Evolutionary conservation across 2,329 filamentous ascomycete species (phyloP).

Genomic region (Phyllosticta citribraziliensis): DNA sequence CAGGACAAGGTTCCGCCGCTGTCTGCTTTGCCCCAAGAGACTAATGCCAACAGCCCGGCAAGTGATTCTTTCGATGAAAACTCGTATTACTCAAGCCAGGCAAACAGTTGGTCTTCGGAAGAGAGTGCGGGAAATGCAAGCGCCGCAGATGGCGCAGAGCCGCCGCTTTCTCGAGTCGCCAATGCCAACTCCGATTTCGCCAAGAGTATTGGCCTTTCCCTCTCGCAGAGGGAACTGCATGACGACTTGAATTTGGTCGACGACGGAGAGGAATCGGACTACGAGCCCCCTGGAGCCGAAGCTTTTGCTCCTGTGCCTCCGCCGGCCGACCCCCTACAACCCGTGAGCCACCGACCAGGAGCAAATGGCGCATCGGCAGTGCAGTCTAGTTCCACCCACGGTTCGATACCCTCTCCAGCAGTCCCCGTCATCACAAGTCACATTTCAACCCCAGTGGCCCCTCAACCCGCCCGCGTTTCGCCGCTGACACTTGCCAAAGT

Average conservation of each 20-base stretch:
- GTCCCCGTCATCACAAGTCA: constrained; percentile 54
- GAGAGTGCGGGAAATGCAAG: constrained; percentile 20
- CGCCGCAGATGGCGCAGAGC: constrained; percentile 15
- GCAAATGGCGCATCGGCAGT: neutral
- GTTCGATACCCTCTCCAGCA: constrained; percentile 20
- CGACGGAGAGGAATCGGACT: constrained; percentile 31
- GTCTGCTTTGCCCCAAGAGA: constrained; percentile 44
- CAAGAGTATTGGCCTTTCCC: neutral
- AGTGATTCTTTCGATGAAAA: constrained; percentile 86
- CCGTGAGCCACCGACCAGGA: constrained; percentile 11
- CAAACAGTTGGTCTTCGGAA: constrained; percentile 60
- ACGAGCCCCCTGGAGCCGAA: constrained; percentile 38
- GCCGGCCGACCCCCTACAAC: neutral
- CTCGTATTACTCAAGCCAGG: constrained; percentile 90
- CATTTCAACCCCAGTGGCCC: constrained; percentile 62
- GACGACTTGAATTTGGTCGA: constrained; percentile 27
- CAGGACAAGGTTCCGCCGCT: constrained; percentile 62
- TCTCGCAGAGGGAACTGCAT: constrained; percentile 6
- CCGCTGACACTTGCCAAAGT: constrained; percentile 45
- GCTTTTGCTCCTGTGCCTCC: constrained; percentile 15
- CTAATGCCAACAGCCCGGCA: constrained; percentile 53
- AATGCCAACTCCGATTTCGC: constrained; percentile 2
- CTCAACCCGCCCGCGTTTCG: constrained; percentile 62
- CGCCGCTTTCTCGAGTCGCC: neutral
- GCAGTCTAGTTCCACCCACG: constrained; percentile 4